Evolutionary conservation across 306 rosid genomes (phyloP), one percentile per base, ranked within the genome.

Genomic region (Cucurbita argyrosperma): DNA sequence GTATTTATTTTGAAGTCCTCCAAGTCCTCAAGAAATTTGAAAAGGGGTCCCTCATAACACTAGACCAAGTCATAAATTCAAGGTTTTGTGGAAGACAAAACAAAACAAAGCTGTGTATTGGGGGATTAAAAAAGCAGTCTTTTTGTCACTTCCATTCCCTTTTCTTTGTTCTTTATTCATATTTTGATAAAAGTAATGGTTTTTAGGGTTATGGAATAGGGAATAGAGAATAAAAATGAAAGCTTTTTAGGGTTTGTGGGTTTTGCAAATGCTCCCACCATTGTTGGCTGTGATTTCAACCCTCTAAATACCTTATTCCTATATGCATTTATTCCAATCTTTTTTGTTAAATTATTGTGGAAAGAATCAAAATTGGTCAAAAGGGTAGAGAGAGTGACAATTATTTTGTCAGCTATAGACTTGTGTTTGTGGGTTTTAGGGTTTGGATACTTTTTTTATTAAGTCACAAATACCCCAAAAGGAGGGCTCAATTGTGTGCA

Each of bases 131-230:
- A 62, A 62, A 62, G 7, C 7, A 6, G 49, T 63, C 70, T 63
- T 50, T 70, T 70, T 50, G 74, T 67, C 72, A 67, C 55, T 46
- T 67, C 72, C 2, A 47, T 67, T 9, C 40, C 57, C 19, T 69
- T 68, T 46, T 69, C 74, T 49, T 47, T 69, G 49, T 69, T 69
- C 58, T 69, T 69, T 69, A 68, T 14, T 68, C 74, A 68, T 68
- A 21, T 23, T 13, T 2, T 69, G 53, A 45, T 42, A 0, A 37
- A 37, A 11, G 52, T 64, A 47, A 38, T 38, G 1, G 71, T 60
- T 14, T 60, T 45, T 45, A 30, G 72, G 18, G 12, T 68, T 47
- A 13, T 69, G 74, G 74, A 69, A 14, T 69, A 26, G 74, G 74
- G 74, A 69, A 14, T 69, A 26, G 74, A 58, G 74, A 69, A 69